phyloP scores from a whole-genome alignment of 257 asterid genomes.

The Salvia splendens region DNA sequence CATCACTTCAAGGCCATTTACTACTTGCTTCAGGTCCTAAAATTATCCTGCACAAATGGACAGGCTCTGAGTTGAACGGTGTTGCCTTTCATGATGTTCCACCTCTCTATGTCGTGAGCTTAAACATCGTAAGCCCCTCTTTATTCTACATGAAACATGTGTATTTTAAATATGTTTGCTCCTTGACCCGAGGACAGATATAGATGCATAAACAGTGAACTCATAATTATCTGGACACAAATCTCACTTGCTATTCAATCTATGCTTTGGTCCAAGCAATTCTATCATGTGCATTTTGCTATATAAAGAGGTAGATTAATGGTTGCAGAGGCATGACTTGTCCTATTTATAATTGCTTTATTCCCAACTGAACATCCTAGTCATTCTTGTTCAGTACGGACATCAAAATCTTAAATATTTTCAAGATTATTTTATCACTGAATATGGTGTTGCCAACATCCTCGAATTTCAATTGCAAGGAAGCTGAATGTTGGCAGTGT shows the following conservation, averaged over 20 bases:
- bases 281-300: slow-evolving; percentile 2
- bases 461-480: slow-evolving; percentile 8
- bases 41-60: slow-evolving; percentile 91
- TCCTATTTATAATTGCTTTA: slow-evolving; percentile 1
- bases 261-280: slow-evolving; percentile 4
- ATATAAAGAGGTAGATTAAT: neutral
- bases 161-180: slow-evolving; percentile 1
- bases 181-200: neutral
- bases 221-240: slow-evolving; percentile 6
- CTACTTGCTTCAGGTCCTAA: slow-evolving; percentile 96
- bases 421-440: neutral
- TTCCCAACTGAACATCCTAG: neutral
- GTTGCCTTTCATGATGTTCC: slow-evolving; percentile 93
- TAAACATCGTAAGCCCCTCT: slow-evolving; percentile 72
- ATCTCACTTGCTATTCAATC: slow-evolving; percentile 18
- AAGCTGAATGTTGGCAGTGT: slow-evolving; percentile 15
- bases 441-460: slow-evolving; percentile 1
- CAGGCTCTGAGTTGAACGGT: slow-evolving; percentile 85
- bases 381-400: slow-evolving; percentile 6
- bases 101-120: slow-evolving; percentile 98
- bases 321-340: neutral
- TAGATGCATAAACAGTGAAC: neutral
- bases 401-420: neutral
- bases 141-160: slow-evolving; percentile 21
- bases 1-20: slow-evolving; percentile 94